Base-by-base conservation (phyloP, 345 rosid genomes). In the Schrenkiella parvula region DNA sequence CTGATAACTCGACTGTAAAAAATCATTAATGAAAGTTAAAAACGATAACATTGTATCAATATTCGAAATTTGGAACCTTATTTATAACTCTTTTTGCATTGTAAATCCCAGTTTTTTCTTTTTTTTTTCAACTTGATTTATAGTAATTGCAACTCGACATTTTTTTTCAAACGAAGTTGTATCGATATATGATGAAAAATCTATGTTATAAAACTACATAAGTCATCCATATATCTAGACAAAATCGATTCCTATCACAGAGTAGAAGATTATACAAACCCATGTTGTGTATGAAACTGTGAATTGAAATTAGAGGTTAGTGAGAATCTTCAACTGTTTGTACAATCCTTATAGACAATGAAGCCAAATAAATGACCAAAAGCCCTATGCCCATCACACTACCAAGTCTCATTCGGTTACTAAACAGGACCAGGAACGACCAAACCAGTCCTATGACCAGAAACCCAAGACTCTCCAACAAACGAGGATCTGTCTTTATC, bases 381-480 rank as follows among this genome's bases (percentile, higher is more conserved):
- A 95, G 95, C 25, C 96, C 99, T 75, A 73, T 44, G 0, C 97
- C 99, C 31, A 95, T 79, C 13, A 73, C 66, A 74, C 72, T 85
- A 52, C 87, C 89, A 32, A 87, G 70, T 70, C 75, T 88, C 99
- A 91, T 89, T 6, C 76, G 71, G 52, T 82, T 87, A 79, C 89
- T 78, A 34, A 90, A 93, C 82, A 91, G 78, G 4, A 89, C 67
- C 79, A 89, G 87, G 48, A 91, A 84, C 4, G 95, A 87, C 99
- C 97, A 95, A 6, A 89, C 81, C 84, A 95, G 66, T 2, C 97
- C 92, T 17, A 72, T 74, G 22, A 88, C 87, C 79, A 88, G 43
- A 53, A 87, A 95, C 18, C 82, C 97, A 14, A 89, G 31, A 6
- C 91, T 89, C 74, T 89, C 96, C 52, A 83, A 82, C 15, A 91